phyloP scores from a whole-genome alignment of 225 moss, liverwort and hornwort genomes.

The Sphagnum tenellum region DNA sequence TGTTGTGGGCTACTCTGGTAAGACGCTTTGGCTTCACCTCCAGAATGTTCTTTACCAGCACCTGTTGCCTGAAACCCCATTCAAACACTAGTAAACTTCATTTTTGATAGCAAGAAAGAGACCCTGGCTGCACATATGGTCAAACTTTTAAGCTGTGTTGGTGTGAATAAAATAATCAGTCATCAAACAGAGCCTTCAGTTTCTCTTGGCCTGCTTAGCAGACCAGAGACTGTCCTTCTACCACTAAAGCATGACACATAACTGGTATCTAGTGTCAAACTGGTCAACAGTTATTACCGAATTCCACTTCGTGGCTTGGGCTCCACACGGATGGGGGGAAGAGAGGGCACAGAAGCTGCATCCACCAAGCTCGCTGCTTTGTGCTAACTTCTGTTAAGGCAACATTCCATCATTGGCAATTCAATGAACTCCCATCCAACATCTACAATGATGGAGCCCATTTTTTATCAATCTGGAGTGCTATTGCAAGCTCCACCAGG shows the following conservation, averaged over 20 bases:
- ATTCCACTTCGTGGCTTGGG: conserved; percentile 88
- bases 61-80: conserved; percentile 56
- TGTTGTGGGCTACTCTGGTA: conserved; percentile 18
- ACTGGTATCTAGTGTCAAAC: no score
- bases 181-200: no score
- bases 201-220: no score
- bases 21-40: conserved; percentile 89
- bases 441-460: no score
- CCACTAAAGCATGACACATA: no score
- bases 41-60: conserved; percentile 78
- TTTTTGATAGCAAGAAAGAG: not conserved
- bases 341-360: conserved; percentile 57
- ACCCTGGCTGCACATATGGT: no score
- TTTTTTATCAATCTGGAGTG: no score
- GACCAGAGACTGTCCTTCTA: no score
- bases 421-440: no score
- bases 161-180: no score
- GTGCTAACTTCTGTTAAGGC: conserved; percentile 59
- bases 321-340: conserved; percentile 76
- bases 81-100: conserved; percentile 2
- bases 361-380: conserved; percentile 96
- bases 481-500: no score
- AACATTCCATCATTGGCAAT: not conserved
- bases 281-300: conserved; percentile 28
- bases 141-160: no score